Evolutionary conservation across 371 early-diverging fungal genomes (phyloP), one percentile per base, ranked within the genome.

Genomic region (Lichtheimia hyalospora): DNA sequence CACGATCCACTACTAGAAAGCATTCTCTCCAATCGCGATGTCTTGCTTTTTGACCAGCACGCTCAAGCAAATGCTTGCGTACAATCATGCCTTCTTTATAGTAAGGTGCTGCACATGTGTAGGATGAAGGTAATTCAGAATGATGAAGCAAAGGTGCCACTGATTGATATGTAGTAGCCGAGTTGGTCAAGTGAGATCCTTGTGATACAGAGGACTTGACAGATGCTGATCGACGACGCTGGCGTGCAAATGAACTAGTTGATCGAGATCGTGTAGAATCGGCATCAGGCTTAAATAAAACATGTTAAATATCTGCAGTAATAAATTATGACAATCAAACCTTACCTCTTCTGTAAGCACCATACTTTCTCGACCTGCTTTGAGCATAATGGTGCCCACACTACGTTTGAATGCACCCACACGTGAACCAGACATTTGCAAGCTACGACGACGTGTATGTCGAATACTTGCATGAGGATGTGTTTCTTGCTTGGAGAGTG

Each of bases 21-120:
- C 92, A 89, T 25, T 92, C 84, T 65, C 88, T 90, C 97, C 97
- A 96, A 40, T 84, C 83, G 3, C 96, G 84, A 60, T 90, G 80
- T 28, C 83, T 79, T 2, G 96, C 92, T 70, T 90, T 90, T 54
- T 85, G 85, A 44, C 85, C 88, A 3, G 83, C 82, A 7, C 80
- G 74, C 67, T 92, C 94, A 48, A 87, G 74, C 50, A 93, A 65
- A 68, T 94, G 93, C 69, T 96, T 96, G 25, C 95, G 82, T 58
- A 91, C 85, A 39, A 96, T 81, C 8, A 91, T 72, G 13, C 95
- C 91, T 64, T 91, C 90, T 62, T 91, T 83, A 15, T 75, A 78
- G 51, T 81, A 81, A 7, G 78, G 77, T 10, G 75, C 66, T 49
- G 69, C 60, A 40, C 69, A 71, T 2, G 68, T 67, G 24, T 64